Percentiles rank a stretch among this genome's conserved stretches.
Evolutionary conservation across 208 protist genomes (phyloP).

Genomic region (Acanthamoeba castellanii): DNA sequence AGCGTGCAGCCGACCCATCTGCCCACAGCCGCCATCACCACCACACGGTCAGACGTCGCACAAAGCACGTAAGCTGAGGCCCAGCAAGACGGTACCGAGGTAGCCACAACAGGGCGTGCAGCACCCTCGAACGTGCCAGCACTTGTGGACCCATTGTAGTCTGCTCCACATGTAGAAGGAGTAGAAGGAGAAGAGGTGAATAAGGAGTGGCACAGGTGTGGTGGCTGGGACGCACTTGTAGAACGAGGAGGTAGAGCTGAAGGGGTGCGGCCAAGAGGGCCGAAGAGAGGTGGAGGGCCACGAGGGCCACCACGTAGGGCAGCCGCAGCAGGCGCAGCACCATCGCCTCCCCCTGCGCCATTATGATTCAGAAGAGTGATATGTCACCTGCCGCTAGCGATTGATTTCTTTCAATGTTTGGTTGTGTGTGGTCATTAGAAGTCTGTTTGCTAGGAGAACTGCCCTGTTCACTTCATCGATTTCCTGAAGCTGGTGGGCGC

Average conservation of each 20-base stretch:
- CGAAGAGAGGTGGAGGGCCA: not conserved
- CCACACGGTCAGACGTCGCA: not conserved
- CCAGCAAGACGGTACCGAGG: not conserved
- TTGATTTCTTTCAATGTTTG: not conserved
- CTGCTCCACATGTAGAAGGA: not conserved
- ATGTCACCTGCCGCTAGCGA: not conserved
- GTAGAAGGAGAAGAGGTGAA: not conserved
- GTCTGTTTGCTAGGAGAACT: too few relatives aligned
- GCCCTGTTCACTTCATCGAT: too few relatives aligned
- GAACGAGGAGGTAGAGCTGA: constrained; percentile 39
- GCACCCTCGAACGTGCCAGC: not conserved
- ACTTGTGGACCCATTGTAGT: not conserved
- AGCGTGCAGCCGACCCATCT: constrained; percentile 1
- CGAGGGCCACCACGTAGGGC: constrained; percentile 28
- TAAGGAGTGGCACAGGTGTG: not conserved
- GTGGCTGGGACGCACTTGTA: not conserved
- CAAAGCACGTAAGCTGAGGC: not conserved
- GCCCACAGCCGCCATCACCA: not conserved
- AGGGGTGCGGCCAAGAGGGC: constrained; percentile 6
- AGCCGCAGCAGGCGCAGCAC: not conserved
- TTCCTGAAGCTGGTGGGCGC: too few relatives aligned
- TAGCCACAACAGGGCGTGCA: constrained; percentile 3
- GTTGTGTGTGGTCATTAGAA: not conserved
- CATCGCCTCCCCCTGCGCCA: constrained; percentile 4
- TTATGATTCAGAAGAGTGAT: not conserved